phyloP scores from a whole-genome alignment of 2,329 filamentous ascomycete species.

The Lecanicillium sp. region DNA sequence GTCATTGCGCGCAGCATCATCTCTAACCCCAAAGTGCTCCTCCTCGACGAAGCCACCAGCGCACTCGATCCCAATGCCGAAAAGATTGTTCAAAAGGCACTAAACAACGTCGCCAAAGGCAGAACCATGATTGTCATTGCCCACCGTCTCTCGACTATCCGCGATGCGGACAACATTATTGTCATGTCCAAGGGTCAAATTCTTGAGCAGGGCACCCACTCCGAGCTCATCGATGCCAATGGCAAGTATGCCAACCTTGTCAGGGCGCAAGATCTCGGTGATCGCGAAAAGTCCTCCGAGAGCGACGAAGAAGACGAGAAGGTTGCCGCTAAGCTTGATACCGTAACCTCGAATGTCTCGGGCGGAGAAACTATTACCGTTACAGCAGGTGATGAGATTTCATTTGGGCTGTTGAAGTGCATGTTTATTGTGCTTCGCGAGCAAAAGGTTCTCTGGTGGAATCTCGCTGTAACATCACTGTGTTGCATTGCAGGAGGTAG shows the following conservation, averaged over 20 bases:
- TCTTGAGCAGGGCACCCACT: conserved; percentile 55
- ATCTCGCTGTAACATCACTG: conserved; percentile 13
- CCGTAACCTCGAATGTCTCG: conserved; percentile 13
- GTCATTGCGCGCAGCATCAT: conserved; percentile 60
- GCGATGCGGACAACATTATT: conserved; percentile 56
- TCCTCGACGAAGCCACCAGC: conserved; percentile 63
- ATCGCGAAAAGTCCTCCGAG: conserved; percentile 10
- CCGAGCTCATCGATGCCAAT: conserved; percentile 39
- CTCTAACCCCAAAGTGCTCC: conserved; percentile 52
- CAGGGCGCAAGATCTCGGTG: conserved; percentile 28
- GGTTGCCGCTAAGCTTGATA: conserved; percentile 17
- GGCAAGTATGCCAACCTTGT: conserved; percentile 46
- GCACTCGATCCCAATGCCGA: conserved; percentile 40
- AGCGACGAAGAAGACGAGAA: conserved; percentile 18
- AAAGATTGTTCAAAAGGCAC: conserved; percentile 45
- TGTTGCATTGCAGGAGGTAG: conserved; percentile 20
- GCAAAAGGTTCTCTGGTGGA: conserved; percentile 19
- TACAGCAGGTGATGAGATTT: conserved; percentile 7
- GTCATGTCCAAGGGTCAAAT: conserved; percentile 52
- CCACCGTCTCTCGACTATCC: conserved; percentile 50
- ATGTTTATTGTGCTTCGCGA: conserved; percentile 22
- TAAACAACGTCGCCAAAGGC: conserved; percentile 43
- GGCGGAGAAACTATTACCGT: conserved; percentile 9
- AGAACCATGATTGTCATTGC: conserved; percentile 61
- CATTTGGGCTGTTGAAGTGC: conserved; percentile 20